Evolutionary conservation across 108 stramenopile genomes (phyloP), one percentile per base, ranked within the genome.

Genomic region (Heterococcus sp.): DNA sequence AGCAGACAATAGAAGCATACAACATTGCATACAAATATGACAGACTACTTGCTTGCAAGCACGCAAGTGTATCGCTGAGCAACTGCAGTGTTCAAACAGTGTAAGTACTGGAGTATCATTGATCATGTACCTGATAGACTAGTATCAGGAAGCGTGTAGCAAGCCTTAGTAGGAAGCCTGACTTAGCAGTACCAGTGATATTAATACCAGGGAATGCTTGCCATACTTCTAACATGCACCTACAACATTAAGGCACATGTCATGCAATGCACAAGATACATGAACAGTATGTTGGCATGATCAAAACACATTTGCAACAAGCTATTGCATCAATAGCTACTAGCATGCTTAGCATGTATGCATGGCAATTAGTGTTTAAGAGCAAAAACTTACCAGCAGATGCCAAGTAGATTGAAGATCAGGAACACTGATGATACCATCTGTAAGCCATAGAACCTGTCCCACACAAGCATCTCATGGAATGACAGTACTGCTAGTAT

Each of bases 181-280:
- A 92, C 69, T 95, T 91, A 34, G 94, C 91, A 26, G 95, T 93
- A n/a, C 90, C 92, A n/a, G 87, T 88, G 31, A 96, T 82, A 71
- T 95, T 89, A 81, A 95, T 93, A 34, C 92, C 92, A 27, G 97
- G 95, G 78, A 92, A 98, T 39, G 90, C 90, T 5, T 91, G 89
- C 94, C 94, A 95, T 3, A 94, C 96, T 85, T 97, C 94, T 65
- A 58, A 21, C 46, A 58, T 58, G 46, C 46, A 58, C 46, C 46
- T 58, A 21, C 46, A 21, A n/a, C n/a, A n/a, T n/a, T n/a, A n/a
- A n/a, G n/a, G n/a, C n/a, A n/a, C n/a, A n/a, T n/a, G n/a, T n/a
- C n/a, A n/a, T n/a, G n/a, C n/a, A n/a, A n/a, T n/a, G n/a, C n/a
- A n/a, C n/a, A n/a, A n/a, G n/a, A n/a, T n/a, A n/a, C n/a, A n/a